Evolutionary conservation across 148 eudicot genomes (phyloP).

Genomic region (Camellia granthamiana): DNA sequence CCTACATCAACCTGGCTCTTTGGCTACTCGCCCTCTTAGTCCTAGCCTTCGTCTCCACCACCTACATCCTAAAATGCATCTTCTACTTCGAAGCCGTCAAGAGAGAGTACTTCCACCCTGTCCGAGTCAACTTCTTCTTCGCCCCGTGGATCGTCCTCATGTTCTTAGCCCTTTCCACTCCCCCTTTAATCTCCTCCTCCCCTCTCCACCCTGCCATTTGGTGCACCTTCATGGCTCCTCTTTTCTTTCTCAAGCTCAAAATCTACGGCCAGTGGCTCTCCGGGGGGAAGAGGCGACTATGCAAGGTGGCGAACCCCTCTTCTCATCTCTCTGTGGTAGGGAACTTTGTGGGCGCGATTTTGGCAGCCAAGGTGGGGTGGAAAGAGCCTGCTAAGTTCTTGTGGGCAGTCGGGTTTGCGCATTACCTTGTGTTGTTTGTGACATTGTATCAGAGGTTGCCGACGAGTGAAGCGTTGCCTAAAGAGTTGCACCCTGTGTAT

Average conservation of each 20-base stretch:
- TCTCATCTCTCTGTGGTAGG: constrained; percentile 89
- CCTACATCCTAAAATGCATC: constrained; percentile 60
- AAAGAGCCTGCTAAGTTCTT: constrained; percentile 81
- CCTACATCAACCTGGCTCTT: constrained; percentile 59
- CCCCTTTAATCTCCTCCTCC: constrained; percentile 38
- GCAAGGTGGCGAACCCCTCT: constrained; percentile 88
- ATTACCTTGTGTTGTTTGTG: constrained; percentile 85
- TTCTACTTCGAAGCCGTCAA: constrained; percentile 88
- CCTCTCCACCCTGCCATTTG: constrained; percentile 66
- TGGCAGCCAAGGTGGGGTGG: constrained; percentile 86
- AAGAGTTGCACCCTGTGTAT: constrained; percentile 94
- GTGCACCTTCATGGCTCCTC: constrained; percentile 64
- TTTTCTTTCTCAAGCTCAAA: constrained; percentile 74
- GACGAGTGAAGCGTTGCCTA: constrained; percentile 83
- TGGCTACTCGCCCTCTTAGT: constrained; percentile 62
- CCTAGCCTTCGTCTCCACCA: constrained; percentile 43
- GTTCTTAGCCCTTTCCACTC: constrained; percentile 78
- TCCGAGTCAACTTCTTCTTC: constrained; percentile 91
- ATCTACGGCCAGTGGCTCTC: constrained; percentile 99
- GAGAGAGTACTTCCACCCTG: constrained; percentile 91
- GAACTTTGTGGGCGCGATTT: constrained; percentile 85
- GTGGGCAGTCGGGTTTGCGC: constrained; percentile 94
- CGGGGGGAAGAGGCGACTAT: constrained; percentile 79
- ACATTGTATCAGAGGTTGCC: constrained; percentile 92
- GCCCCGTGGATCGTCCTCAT: constrained; percentile 92